A percentile compares a stretch with the other conserved stretches of the same genome.
phyloP scores from a whole-genome alignment of 2,329 filamentous ascomycete genomes.

The Trichophyton verrucosum region DNA sequence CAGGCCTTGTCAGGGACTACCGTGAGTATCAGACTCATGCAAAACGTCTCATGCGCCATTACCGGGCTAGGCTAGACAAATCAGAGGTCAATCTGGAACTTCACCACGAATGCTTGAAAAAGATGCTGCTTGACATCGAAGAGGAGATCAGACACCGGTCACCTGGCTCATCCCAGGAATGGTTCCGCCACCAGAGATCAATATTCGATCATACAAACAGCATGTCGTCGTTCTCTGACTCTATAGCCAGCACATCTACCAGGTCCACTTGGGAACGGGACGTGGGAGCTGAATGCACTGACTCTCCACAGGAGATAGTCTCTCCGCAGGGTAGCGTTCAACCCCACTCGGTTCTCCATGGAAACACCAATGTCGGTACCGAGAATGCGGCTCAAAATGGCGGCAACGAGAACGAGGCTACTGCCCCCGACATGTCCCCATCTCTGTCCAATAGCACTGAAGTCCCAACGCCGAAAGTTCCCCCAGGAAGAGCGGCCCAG shows the following conservation, averaged over 20 bases:
- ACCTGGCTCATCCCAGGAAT: constrained; percentile 30
- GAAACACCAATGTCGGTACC: constrained; percentile 9
- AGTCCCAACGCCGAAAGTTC: constrained; percentile 18
- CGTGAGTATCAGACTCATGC: constrained; percentile 38
- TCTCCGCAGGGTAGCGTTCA: not conserved
- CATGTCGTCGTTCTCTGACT: constrained; percentile 32
- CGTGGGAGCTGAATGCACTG: constrained; percentile 7
- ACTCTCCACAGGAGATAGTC: constrained; percentile 12
- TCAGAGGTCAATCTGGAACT: constrained; percentile 23
- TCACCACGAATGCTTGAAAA: constrained; percentile 25
- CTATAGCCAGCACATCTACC: constrained; percentile 8
- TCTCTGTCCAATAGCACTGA: constrained; percentile 15
- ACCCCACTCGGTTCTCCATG: not conserved
- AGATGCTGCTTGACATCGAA: constrained; percentile 26
- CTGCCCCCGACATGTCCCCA: not conserved
- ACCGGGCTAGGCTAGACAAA: constrained; percentile 23
- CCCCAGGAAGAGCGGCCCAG: constrained; percentile 14
- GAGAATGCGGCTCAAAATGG: not conserved
- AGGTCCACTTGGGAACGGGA: constrained; percentile 15
- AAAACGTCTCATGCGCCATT: constrained; percentile 29
- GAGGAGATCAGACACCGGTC: constrained; percentile 32
- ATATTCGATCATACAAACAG: constrained; percentile 38
- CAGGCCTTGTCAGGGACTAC: constrained; percentile 35
- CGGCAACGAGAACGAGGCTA: not conserved
- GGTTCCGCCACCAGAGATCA: constrained; percentile 27